phyloP scores from a whole-genome alignment of 1,139 yeast species.

The Ogataea hybrid region DNA sequence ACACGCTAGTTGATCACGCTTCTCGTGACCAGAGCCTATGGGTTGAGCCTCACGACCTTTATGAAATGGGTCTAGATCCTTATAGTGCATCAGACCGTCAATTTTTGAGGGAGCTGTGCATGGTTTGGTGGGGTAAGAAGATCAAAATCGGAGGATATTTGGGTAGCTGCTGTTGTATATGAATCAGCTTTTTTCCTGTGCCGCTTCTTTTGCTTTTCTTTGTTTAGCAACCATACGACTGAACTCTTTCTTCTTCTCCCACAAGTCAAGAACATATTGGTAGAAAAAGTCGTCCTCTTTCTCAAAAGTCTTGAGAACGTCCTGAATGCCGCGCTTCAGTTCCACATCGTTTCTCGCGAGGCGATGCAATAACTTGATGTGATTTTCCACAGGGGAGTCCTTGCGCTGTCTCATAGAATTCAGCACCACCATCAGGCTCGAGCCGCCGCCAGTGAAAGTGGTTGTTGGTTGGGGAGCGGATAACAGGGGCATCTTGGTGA shows the following conservation, averaged over 20 bases:
- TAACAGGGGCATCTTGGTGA: constrained; percentile 22
- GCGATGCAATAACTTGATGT: constrained; percentile 25
- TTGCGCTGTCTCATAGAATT: constrained; percentile 11
- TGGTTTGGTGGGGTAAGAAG: constrained; percentile 54
- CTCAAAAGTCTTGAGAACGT: constrained; percentile 29
- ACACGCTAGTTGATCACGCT: constrained; percentile 2
- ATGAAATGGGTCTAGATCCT: constrained; percentile 76
- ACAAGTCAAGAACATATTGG: constrained; percentile 31
- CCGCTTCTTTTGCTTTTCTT: constrained; percentile 2
- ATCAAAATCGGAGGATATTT: constrained; percentile 36
- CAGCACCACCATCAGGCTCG: constrained; percentile 16
- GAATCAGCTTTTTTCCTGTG: constrained; percentile 5
- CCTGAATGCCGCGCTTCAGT: constrained; percentile 26
- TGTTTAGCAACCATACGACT: constrained; percentile 22
- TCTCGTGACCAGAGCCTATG: constrained; percentile 15
- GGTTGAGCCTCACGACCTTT: constrained; percentile 54
- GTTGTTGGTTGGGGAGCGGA: constrained; percentile 19
- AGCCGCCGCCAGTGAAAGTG: constrained; percentile 8
- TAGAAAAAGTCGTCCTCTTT: constrained; percentile 32
- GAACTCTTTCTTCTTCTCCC: constrained; percentile 32
- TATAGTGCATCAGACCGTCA: constrained; percentile 55
- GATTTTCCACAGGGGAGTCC: constrained; percentile 27
- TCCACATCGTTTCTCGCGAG: constrained; percentile 33
- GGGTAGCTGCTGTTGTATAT: constrained; percentile 36
- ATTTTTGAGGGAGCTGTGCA: constrained; percentile 53